Evolutionary conservation across 495 filamentous ascomycete genomes (phyloP).

Genomic region (Talaromyces adpressus): DNA sequence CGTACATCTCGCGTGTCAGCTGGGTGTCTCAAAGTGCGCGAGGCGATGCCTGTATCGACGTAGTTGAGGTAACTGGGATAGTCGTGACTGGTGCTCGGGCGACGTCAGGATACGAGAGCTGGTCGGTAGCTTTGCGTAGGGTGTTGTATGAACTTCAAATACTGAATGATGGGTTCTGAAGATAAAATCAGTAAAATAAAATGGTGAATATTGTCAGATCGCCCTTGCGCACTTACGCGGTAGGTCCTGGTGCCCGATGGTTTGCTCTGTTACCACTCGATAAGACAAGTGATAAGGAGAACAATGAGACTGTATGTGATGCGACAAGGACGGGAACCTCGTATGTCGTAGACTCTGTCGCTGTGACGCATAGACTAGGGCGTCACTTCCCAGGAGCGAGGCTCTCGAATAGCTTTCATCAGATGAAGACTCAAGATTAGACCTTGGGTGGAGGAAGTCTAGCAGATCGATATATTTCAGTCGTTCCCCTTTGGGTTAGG

Average conservation of each 20-base stretch:
- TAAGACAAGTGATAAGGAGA: not conserved
- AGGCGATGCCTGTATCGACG: not conserved
- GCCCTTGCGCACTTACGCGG: not conserved
- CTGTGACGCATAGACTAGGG: not conserved
- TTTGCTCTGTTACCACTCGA: not conserved
- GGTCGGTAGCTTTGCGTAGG: not conserved
- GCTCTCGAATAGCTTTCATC: not conserved
- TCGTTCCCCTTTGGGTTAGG: not conserved
- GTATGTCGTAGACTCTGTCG: not conserved
- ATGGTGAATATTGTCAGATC: not conserved
- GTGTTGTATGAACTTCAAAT: not conserved
- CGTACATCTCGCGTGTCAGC: slow-evolving; percentile 6
- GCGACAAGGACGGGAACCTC: not conserved
- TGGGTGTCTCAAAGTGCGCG: not conserved
- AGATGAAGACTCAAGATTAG: not conserved
- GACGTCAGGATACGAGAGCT: not conserved
- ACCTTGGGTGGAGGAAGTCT: not conserved
- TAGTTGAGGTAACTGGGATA: not conserved
- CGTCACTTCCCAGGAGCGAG: not conserved
- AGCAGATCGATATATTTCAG: not conserved
- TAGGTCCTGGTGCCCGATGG: not conserved
- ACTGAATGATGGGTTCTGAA: not conserved
- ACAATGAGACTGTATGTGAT: not conserved
- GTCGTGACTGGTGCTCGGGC: not conserved
- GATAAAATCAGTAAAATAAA: not conserved